These are phyloP conservation scores for Casuarina glauca DNA, from an alignment of 306 rosid genomes.

Conservation along the genomic window DNA sequence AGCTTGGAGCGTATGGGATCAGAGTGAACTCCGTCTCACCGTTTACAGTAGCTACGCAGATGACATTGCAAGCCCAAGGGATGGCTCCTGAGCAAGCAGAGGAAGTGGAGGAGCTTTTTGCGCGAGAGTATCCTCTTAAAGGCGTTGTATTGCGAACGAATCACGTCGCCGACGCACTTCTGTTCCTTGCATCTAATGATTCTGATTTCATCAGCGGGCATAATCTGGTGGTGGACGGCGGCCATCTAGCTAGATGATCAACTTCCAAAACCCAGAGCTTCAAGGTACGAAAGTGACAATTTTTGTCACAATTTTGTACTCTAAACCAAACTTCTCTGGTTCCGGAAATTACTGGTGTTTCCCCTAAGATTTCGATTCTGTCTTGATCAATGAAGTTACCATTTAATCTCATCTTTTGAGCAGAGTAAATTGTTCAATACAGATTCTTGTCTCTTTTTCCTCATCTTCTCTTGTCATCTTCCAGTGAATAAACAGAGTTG, in stretches of 20 bases:
- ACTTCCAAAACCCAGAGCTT: no score
- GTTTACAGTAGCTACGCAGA: slow-evolving; percentile 38
- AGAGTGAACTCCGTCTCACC: slow-evolving; percentile 43
- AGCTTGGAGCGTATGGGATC: slow-evolving; percentile 27
- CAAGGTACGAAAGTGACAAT: no score
- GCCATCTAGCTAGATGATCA: slow-evolving; percentile 1
- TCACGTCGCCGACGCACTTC: slow-evolving; percentile 44
- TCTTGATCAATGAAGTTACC: no score
- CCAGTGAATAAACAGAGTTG: no score
- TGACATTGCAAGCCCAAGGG: slow-evolving; percentile 16
- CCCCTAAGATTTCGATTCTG: no score
- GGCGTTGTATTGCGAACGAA: slow-evolving; percentile 38
- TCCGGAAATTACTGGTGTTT: no score
- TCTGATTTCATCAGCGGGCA: slow-evolving; percentile 44
- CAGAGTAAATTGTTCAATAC: no score
- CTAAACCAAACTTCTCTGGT: no score
- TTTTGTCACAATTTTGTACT: no score
- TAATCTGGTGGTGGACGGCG: slow-evolving; percentile 48
- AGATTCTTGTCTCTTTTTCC: no score
- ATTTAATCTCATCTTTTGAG: no score
- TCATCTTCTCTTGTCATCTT: no score
- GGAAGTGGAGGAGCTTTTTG: slow-evolving; percentile 8
- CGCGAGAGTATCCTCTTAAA: slow-evolving; percentile 18
- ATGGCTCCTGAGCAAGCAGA: slow-evolving; percentile 1
- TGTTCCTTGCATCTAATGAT: slow-evolving; percentile 40